These are phyloP conservation scores for Solanum chacoense DNA, from an alignment of 305 asterid species.

Conservation along the genomic window DNA sequence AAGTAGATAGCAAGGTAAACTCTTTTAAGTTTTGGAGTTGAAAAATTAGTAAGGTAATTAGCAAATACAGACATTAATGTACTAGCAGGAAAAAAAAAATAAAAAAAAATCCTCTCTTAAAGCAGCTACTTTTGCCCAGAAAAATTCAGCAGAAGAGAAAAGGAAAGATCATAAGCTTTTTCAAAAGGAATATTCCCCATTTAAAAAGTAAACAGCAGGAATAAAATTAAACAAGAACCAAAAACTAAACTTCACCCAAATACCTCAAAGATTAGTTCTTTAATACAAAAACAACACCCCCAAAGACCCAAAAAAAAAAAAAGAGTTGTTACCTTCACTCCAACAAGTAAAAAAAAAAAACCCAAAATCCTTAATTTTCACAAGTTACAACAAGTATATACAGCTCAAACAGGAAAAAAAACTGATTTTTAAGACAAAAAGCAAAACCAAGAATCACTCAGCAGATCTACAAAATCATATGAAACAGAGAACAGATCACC, in stretches of 20 bases:
- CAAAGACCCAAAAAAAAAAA: background rate
- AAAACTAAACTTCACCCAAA: background rate
- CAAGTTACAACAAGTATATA: background rate
- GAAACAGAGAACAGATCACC: background rate
- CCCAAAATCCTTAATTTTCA: background rate
- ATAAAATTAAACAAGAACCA: background rate
- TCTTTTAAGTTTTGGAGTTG: background rate
- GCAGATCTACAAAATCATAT: background rate
- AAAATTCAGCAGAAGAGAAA: background rate
- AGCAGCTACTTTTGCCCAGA: background rate
- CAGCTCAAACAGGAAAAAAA: background rate
- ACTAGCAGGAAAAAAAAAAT: background rate
- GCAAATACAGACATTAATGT: background rate
- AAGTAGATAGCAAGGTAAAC: background rate
- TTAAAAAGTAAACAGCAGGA: background rate
- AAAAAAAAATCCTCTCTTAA: background rate
- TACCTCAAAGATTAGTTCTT: background rate
- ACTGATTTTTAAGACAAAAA: background rate
- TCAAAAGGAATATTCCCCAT: background rate
- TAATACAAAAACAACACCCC: background rate
- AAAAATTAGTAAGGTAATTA: background rate
- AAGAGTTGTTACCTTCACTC: background rate
- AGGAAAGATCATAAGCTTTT: background rate
- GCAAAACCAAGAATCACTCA: background rate
- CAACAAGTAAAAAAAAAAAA: background rate